Base-by-base conservation (phyloP, 768 basidiomycete species). In the Russula emetica region DNA sequence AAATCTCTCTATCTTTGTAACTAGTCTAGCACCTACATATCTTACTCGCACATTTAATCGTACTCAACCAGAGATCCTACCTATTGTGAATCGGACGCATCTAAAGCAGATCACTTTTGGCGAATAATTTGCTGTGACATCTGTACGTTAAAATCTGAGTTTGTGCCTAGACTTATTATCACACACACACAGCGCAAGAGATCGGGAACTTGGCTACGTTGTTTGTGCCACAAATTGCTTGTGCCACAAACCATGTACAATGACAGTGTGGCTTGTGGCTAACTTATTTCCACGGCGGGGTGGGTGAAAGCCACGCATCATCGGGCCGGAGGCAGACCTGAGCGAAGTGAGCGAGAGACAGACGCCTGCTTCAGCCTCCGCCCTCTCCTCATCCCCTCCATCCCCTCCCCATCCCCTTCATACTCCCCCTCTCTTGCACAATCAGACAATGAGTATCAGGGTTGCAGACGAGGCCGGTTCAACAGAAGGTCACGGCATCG, bases 391-490 rank as follows among this genome's bases (percentile, higher is more conserved):
- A 3, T 45, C 44, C 38, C 13, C 14, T 18, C n/a, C 30, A 8
- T 9, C 6, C 28, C 9, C 22, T 8, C 30, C 18, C 34, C 22
- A 14, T 34, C 26, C 52, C 40, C 28, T 18, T 38, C 32, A 2
- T 34, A 5, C 45, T n/a, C 24, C 10, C 44, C 57, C 22, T 1
- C 56, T 32, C 44, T 20, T 22, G 24, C 38, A n/a, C 22, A 4
- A n/a, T 30, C 18, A 32, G 24, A 5, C 14, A 16, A 55, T 66
- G 64, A 63, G 60, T 32, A 10, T 13, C 34, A 63, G 51, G 36
- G 34, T 63, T 9, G 36, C n/a, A 2, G 66, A 68, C 47, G 67
- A 68, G 7, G 20, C 51, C 0, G 60, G 56, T 30, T 53, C 65
- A 20, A 18, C 54, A 20, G 67, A 68, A 22, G 30, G 58, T 47